Evolutionary conservation across 495 filamentous ascomycete species (phyloP), one percentile per base, ranked within the genome.

Genomic region (Penicillium turbatum): DNA sequence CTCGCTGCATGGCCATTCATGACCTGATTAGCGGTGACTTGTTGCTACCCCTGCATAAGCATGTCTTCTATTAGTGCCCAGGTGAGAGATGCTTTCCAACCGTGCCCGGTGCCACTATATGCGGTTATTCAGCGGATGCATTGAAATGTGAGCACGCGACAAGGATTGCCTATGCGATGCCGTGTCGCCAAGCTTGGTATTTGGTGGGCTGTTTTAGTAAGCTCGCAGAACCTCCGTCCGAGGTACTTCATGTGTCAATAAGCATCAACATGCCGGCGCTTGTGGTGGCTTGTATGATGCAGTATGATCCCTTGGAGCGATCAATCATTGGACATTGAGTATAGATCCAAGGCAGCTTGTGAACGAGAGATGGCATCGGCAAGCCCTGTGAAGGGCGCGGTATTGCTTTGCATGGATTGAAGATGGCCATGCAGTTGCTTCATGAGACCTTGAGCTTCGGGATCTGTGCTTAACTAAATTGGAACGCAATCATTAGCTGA

Each of bases 401-500:
- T 67, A 55, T 84, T 85, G 42, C 63, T 74, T 48, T 79, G 73
- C 70, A 86, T 77, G 27, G 75, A 82, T 54, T 78, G 75, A 21
- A 85, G 67, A 63, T 84, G 82, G 37, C 73, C 71, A 42, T 74
- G 67, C 10, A 86, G 64, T 55, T 83, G 77, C 47, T 65, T 70
- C 48, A 77, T 57, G 29, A 78, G 44, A 10, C 34, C 53, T 6
- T 51, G 52, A 9, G 69, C 53, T n/a, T 72, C 70, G 0, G 72
- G 69, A 46, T 78, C 73, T 12, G 56, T 39, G n/a, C 73, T 70
- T 37, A 76, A 62, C 74, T 77, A 52, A 49, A 41, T 52, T 48
- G 31, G 15, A 29, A 21, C 9, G 27, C 6, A 5, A 41, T 27
- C 36, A 44, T 55, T 4, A 55, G 57, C 27, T 11, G 49, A 40